A percentile compares a stretch with the other conserved stretches of the same genome.
These are phyloP conservation scores for Euphorbia tirucalli DNA, from an alignment of 345 rosid genomes.

Conservation along the genomic window DNA sequence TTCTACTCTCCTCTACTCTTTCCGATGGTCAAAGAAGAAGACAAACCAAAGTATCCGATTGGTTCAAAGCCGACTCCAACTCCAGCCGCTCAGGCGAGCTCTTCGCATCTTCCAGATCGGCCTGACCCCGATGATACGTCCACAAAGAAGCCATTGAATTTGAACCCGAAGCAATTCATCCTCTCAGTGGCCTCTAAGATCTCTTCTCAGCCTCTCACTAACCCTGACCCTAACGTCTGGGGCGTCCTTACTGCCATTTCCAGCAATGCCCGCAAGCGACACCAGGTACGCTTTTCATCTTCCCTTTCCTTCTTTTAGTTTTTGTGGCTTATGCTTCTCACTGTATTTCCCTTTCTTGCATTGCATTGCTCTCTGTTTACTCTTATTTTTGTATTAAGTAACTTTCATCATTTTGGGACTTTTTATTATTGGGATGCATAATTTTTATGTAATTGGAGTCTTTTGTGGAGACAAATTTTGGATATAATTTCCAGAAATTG, in stretches of 20 bases:
- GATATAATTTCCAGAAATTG: not conserved
- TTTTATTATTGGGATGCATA: not conserved
- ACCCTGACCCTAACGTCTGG: slow-evolving; percentile 71
- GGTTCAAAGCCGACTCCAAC: slow-evolving; percentile 27
- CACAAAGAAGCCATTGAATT: slow-evolving; percentile 33
- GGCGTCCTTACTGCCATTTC: slow-evolving; percentile 92
- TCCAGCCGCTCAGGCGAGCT: slow-evolving; percentile 27
- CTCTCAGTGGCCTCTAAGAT: slow-evolving; percentile 56
- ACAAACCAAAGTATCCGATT: slow-evolving; percentile 19
- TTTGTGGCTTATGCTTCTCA: too few species aligned
- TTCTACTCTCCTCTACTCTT: not conserved
- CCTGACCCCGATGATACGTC: slow-evolving; percentile 24
- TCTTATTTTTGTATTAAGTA: too few species aligned
- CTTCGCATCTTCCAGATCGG: slow-evolving; percentile 21
- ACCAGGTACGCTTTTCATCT: slow-evolving; percentile 42
- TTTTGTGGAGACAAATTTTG: not conserved
- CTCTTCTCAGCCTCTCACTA: slow-evolving; percentile 66
- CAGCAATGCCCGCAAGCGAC: slow-evolving; percentile 69
- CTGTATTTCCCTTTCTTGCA: not conserved
- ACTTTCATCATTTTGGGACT: not conserved
- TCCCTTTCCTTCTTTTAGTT: not conserved
- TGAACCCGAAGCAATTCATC: slow-evolving; percentile 47
- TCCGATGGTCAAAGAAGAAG: slow-evolving; percentile 38
- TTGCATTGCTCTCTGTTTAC: not conserved
- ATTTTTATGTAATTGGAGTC: not conserved